Evolutionary conservation across 2,329 filamentous ascomycete genomes (phyloP).

Genomic region (Aspergillus hortae): DNA sequence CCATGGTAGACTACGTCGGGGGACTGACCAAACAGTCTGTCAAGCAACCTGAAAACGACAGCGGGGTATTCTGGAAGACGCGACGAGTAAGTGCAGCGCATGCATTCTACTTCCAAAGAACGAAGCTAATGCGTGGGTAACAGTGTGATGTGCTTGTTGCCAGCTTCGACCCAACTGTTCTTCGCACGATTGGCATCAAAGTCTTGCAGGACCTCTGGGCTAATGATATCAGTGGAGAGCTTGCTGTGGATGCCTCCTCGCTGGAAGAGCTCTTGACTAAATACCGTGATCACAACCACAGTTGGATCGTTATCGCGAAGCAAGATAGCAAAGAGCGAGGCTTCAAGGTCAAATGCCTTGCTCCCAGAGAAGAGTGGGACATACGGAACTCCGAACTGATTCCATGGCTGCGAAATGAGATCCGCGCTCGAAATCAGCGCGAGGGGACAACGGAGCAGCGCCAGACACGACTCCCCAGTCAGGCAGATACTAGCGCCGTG

Average conservation of each 20-base stretch:
- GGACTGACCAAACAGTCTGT: slow-evolving; percentile 52
- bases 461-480: slow-evolving; percentile 38
- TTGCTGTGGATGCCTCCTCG: slow-evolving; percentile 74
- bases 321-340: slow-evolving; percentile 54
- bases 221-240: slow-evolving; percentile 80
- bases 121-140: slow-evolving; percentile 12
- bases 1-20: slow-evolving; percentile 53
- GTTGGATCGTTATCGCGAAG: slow-evolving; percentile 87
- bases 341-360: slow-evolving; percentile 75
- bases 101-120: background rate
- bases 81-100: slow-evolving; percentile 54
- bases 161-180: slow-evolving; percentile 73
- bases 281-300: slow-evolving; percentile 73
- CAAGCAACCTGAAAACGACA: slow-evolving; percentile 68
- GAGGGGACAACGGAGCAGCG: slow-evolving; percentile 46
- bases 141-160: slow-evolving; percentile 87
- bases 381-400: slow-evolving; percentile 69
- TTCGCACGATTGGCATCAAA: slow-evolving; percentile 72
- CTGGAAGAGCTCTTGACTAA: slow-evolving; percentile 68
- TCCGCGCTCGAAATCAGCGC: slow-evolving; percentile 71
- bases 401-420: slow-evolving; percentile 75
- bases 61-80: slow-evolving; percentile 56
- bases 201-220: slow-evolving; percentile 77
- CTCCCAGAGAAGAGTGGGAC: slow-evolving; percentile 77
- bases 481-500: slow-evolving; percentile 33